A percentile compares a stretch with the other conserved stretches of the same genome.
These are phyloP conservation scores for Leucoagaricus sp. DNA, from an alignment of 1,284 basidiomycete genomes.

Conservation along the genomic window DNA sequence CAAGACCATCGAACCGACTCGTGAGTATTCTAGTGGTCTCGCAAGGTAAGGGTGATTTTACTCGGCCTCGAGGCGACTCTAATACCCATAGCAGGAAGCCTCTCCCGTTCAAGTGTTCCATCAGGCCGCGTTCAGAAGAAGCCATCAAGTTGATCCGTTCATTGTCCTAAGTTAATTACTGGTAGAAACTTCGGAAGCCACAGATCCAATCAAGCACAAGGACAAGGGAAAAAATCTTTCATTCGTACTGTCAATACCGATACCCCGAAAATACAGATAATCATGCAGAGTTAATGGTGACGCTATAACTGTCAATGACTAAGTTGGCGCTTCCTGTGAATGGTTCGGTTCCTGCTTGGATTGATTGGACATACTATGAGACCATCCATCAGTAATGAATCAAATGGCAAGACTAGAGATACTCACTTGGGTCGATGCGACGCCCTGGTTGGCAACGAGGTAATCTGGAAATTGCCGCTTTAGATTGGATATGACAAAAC, in stretches of 20 bases:
- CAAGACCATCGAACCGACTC: not conserved
- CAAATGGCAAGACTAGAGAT: no score
- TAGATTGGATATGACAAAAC: not conserved
- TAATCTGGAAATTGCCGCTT: constrained; percentile 34
- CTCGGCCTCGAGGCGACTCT: not conserved
- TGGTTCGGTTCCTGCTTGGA: no score
- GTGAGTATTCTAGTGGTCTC: not conserved
- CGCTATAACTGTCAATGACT: no score
- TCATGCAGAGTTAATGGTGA: no score
- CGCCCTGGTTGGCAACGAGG: constrained; percentile 40
- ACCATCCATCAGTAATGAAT: no score
- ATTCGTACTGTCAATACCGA: no score
- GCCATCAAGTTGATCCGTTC: not conserved
- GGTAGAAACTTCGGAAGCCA: no score
- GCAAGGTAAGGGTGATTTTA: not conserved
- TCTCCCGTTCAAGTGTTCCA: not conserved
- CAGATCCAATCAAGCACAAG: no score
- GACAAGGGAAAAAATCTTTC: no score
- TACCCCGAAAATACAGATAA: no score
- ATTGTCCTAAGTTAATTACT: not conserved
- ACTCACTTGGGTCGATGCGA: constrained; percentile 40
- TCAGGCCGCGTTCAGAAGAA: not conserved
- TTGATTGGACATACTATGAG: no score
- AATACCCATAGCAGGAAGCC: not conserved
- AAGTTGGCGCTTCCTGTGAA: no score